phyloP scores from a whole-genome alignment of 495 filamentous ascomycete species.

The Niebla homalea region DNA sequence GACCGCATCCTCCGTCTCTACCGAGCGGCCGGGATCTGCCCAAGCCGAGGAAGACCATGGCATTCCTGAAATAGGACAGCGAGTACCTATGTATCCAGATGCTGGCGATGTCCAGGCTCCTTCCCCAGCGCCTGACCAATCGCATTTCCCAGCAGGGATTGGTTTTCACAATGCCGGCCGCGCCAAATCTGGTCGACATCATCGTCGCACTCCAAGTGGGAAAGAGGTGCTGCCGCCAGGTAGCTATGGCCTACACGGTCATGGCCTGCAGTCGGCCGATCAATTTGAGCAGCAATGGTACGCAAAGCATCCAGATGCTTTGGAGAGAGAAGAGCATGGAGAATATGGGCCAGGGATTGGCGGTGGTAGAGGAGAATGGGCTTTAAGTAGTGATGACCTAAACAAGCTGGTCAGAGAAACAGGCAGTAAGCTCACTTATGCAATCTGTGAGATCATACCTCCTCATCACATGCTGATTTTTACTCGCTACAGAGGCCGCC shows the following conservation, averaged over 20 bases:
- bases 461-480: not conserved
- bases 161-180: conserved; percentile 41
- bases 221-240: conserved; percentile 54
- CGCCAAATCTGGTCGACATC: conserved; percentile 36
- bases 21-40: conserved; percentile 34
- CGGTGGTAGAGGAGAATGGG: conserved; percentile 63
- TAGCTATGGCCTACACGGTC: conserved; percentile 78
- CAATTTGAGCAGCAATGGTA: conserved; percentile 81
- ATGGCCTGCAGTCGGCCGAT: conserved; percentile 53
- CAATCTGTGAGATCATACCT: not conserved
- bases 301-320: conserved; percentile 72
- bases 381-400: conserved; percentile 79
- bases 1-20: conserved; percentile 37
- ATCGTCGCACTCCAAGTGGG: conserved; percentile 51
- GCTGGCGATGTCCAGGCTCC: conserved; percentile 96
- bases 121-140: conserved; percentile 53
- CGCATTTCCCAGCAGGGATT: conserved; percentile 38
- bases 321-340: conserved; percentile 56
- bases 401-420: conserved; percentile 78
- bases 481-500: conserved; percentile 30
- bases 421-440: conserved; percentile 27
- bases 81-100: conserved; percentile 88
- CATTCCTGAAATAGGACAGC: conserved; percentile 77
- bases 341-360: conserved; percentile 51
- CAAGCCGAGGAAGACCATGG: conserved; percentile 56